Percentiles rank a stretch among this genome's conserved stretches.
Evolutionary conservation across 2,329 filamentous ascomycete genomes (phyloP).

Genomic region (Magnaporthiopsis poae): DNA sequence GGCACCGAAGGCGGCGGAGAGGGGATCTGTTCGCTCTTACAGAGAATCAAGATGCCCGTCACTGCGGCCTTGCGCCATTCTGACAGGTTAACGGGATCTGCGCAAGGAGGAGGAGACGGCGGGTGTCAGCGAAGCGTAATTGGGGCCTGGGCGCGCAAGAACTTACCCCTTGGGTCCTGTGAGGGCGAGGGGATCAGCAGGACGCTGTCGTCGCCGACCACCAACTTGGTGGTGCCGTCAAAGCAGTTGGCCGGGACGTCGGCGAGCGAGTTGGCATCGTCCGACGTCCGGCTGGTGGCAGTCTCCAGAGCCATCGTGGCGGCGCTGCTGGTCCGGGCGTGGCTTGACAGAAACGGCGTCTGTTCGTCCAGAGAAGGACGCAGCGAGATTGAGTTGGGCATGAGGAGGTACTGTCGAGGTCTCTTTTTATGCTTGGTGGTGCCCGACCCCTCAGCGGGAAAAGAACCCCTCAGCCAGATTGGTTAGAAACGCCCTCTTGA

Average conservation of each 20-base stretch:
- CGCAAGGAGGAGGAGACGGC: background rate
- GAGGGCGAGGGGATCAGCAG: constrained; percentile 2
- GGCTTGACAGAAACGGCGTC: background rate
- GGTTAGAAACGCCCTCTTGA: no score
- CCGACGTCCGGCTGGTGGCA: background rate
- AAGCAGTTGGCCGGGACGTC: background rate
- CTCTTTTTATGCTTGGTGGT: no score
- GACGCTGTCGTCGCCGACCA: background rate
- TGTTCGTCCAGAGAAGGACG: background rate
- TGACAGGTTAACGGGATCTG: constrained; percentile 23
- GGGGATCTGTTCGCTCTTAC: constrained; percentile 11
- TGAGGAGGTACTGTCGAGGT: no score
- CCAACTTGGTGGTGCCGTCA: constrained; percentile 3
- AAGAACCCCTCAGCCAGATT: no score
- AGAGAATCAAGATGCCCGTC: constrained; percentile 20
- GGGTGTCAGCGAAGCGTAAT: no score
- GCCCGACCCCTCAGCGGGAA: no score
- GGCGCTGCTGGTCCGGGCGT: no score
- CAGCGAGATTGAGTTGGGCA: background rate
- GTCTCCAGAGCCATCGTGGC: background rate
- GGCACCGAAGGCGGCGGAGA: background rate
- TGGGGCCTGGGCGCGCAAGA: background rate
- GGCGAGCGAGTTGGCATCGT: background rate
- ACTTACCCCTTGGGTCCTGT: background rate
- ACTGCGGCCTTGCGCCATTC: constrained; percentile 23